These are phyloP conservation scores for Vaccinium corymbosum DNA, from an alignment of 148 eudicot genomes.

Conservation along the genomic window DNA sequence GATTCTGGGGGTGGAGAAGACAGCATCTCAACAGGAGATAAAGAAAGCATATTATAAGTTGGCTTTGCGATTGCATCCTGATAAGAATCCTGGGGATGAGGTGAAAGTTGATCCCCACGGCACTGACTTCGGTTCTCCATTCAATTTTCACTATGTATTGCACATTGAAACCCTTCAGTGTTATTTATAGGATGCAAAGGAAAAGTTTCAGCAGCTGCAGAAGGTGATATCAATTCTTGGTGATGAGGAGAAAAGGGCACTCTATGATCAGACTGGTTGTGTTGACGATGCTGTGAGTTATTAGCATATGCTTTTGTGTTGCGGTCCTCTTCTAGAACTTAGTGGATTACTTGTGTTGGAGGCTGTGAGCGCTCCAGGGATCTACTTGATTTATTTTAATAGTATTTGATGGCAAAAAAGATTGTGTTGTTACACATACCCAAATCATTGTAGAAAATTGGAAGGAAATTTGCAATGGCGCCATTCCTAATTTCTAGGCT, in stretches of 20 bases:
- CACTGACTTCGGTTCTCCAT: neutral
- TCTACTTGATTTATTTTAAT: neutral
- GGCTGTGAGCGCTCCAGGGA: neutral
- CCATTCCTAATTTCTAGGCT: neutral
- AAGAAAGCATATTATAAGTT: slow-evolving; percentile 86
- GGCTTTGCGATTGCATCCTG: slow-evolving; percentile 93
- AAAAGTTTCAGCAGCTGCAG: slow-evolving; percentile 94
- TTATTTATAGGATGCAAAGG: slow-evolving; percentile 70
- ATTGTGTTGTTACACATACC: neutral
- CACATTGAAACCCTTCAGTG: neutral
- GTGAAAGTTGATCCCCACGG: slow-evolving; percentile 29
- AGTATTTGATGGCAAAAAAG: neutral
- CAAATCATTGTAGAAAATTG: neutral
- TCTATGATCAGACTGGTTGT: slow-evolving; percentile 92
- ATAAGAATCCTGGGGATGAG: slow-evolving; percentile 95
- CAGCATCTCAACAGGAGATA: slow-evolving; percentile 83
- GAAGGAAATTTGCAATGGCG: neutral
- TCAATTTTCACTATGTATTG: neutral
- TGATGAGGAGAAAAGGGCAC: slow-evolving; percentile 89
- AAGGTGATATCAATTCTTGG: slow-evolving; percentile 95
- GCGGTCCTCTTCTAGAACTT: neutral
- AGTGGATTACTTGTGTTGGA: neutral
- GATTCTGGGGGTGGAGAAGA: slow-evolving; percentile 83
- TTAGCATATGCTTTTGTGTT: neutral
- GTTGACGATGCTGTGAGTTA: slow-evolving; percentile 91